Percentiles rank a stretch among this genome's conserved stretches.
These are phyloP conservation scores for Calocybe gangraenosa DNA, from an alignment of 768 basidiomycete genomes.

Conservation along the genomic window DNA sequence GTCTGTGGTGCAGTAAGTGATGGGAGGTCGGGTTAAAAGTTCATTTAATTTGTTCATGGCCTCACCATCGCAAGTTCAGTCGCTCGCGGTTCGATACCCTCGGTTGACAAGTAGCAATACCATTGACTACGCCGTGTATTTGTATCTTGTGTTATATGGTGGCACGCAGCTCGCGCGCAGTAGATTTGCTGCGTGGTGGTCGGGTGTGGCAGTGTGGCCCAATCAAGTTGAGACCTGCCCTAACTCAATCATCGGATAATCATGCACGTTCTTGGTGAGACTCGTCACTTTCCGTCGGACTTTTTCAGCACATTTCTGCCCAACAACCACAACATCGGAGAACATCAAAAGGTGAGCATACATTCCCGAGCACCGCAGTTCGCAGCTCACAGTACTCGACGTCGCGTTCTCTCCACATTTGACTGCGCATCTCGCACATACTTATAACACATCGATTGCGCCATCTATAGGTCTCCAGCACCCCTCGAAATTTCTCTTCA, in stretches of 20 bases:
- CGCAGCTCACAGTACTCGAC: conserved; percentile 12
- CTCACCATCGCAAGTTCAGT: no score
- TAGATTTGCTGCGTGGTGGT: conserved; percentile 8
- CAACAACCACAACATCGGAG: conserved; percentile 19
- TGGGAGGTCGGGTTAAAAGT: no score
- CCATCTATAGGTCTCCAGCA: conserved; percentile 13
- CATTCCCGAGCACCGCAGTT: conserved; percentile 19
- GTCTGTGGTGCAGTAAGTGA: no score
- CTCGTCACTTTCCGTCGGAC: conserved; percentile 14
- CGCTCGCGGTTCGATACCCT: no score
- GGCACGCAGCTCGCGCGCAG: no score
- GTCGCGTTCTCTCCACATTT: not conserved
- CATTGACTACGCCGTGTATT: no score
- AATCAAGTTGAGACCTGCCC: no score
- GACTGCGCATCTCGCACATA: conserved; percentile 13
- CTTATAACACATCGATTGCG: conserved; percentile 12
- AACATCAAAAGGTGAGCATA: conserved; percentile 14
- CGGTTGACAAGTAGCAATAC: no score
- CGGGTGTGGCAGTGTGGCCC: no score
- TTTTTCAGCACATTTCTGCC: conserved; percentile 18
- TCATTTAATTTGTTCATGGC: no score
- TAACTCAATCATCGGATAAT: conserved; percentile 34
- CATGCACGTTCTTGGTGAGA: conserved; percentile 11
- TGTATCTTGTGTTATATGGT: no score
- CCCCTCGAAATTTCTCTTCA: conserved; percentile 16